These are phyloP conservation scores for Cystobasidium sp. DNA, from an alignment of 1,284 basidiomycete species.

Conservation along the genomic window DNA sequence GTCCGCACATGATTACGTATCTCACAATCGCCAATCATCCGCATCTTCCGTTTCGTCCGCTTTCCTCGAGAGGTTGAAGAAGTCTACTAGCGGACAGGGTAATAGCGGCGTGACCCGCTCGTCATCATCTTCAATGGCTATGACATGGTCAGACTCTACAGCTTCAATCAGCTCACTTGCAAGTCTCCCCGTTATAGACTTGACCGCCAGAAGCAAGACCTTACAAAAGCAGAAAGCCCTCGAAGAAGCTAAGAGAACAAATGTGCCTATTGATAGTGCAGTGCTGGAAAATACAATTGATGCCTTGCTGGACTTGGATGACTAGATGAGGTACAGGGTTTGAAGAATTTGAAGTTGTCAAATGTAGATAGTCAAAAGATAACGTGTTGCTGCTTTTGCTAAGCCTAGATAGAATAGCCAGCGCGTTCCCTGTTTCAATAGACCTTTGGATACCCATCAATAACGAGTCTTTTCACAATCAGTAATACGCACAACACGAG, in stretches of 20 bases:
- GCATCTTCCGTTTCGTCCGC: conserved; percentile 30
- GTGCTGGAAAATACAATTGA: conserved; percentile 17
- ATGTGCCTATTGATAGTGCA: conserved; percentile 13
- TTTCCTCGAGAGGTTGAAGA: conserved; percentile 16
- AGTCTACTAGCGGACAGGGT: background rate
- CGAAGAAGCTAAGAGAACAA: conserved; percentile 2
- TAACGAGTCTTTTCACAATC: background rate
- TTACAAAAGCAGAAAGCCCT: conserved; percentile 7
- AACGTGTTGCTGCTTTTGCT: too few species aligned
- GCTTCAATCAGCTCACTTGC: conserved; percentile 17
- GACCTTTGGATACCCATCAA: background rate
- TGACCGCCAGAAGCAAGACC: conserved; percentile 13
- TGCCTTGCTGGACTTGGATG: conserved; percentile 1
- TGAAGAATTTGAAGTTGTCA: too few species aligned
- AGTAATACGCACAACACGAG: background rate
- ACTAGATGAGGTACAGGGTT: background rate
- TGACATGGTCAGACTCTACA: conserved; percentile 39
- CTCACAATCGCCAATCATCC: conserved; percentile 24
- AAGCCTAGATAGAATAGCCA: too few species aligned
- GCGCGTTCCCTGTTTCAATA: too few species aligned
- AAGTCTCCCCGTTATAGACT: conserved; percentile 21
- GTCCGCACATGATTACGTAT: background rate
- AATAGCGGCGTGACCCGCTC: background rate
- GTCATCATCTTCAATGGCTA: conserved; percentile 21
- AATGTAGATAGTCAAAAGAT: too few species aligned